These are phyloP conservation scores for Leishmania turanica DNA, from an alignment of 208 protist species.

Conservation along the genomic window DNA sequence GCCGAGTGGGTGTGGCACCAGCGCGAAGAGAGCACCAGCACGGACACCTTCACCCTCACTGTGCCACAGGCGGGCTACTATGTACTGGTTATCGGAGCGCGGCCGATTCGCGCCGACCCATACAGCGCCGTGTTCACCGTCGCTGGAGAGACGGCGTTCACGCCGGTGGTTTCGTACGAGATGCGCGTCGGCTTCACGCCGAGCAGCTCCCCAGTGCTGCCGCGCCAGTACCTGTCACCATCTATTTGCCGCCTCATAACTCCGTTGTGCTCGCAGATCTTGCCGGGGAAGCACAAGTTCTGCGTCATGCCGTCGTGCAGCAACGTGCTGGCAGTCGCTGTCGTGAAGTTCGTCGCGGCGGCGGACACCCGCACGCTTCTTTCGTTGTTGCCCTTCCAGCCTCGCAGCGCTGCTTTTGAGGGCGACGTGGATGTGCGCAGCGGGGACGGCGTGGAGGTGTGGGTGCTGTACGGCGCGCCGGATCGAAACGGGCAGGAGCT, in stretches of 20 bases:
- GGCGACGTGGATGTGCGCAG: slow-evolving; percentile 41
- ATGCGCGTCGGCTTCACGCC: slow-evolving; percentile 77
- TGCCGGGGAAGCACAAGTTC: slow-evolving; percentile 48
- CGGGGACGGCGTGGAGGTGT: slow-evolving; percentile 65
- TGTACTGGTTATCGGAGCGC: slow-evolving; percentile 67
- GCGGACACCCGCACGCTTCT: slow-evolving; percentile 39
- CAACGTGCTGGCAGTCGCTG: slow-evolving; percentile 75
- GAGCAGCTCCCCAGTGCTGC: slow-evolving; percentile 49
- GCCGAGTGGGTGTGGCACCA: slow-evolving; percentile 87
- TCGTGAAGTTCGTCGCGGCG: slow-evolving; percentile 32
- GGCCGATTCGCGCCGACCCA: slow-evolving; percentile 65
- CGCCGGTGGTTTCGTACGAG: slow-evolving; percentile 72
- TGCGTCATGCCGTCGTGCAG: slow-evolving; percentile 83
- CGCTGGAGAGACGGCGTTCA: slow-evolving; percentile 40
- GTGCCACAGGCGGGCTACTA: slow-evolving; percentile 79
- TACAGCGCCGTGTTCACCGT: slow-evolving; percentile 53
- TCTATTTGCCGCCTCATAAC: slow-evolving; percentile 71
- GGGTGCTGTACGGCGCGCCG: slow-evolving; percentile 81
- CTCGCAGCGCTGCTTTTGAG: slow-evolving; percentile 44
- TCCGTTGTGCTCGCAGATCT: slow-evolving; percentile 55
- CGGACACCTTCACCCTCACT: slow-evolving; percentile 83
- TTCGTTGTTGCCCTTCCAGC: slow-evolving; percentile 58
- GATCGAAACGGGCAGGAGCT: slow-evolving; percentile 76
- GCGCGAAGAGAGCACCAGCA: slow-evolving; percentile 53
- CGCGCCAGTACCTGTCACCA: slow-evolving; percentile 76